Evolutionary conservation across 768 basidiomycete species (phyloP).

Genomic region (Guyanaporus albipodus): DNA sequence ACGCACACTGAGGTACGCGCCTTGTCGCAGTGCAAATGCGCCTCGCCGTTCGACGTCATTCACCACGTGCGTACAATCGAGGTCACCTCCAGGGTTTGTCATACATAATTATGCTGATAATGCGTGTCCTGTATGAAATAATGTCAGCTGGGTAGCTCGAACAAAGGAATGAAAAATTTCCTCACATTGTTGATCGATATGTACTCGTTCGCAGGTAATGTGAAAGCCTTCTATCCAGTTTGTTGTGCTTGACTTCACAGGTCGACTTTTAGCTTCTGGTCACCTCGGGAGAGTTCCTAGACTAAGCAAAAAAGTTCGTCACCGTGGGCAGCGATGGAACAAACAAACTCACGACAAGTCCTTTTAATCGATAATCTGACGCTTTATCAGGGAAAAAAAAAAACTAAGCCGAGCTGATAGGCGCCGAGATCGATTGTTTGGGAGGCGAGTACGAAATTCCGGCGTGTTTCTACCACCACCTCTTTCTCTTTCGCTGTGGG

Average conservation of each 20-base stretch:
- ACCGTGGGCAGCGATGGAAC: background rate
- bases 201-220: background rate
- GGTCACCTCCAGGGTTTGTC: background rate
- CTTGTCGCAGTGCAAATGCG: background rate
- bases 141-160: background rate
- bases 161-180: background rate
- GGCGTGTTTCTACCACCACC: background rate
- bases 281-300: background rate
- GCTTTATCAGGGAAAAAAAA: background rate
- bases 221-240: background rate
- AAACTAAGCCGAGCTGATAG: background rate
- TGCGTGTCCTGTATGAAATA: background rate
- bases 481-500: no score
- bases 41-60: background rate
- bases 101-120: background rate
- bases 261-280: background rate
- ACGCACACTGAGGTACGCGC: background rate
- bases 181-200: background rate
- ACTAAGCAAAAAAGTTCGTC: constrained; percentile 5
- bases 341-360: background rate
- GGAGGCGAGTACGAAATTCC: background rate
- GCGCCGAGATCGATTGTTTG: background rate
- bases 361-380: constrained; percentile 1
- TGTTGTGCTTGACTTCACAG: background rate
- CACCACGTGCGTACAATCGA: background rate